phyloP scores from a whole-genome alignment of 2,329 filamentous ascomycete species.

The Aureobasidium zeae region DNA sequence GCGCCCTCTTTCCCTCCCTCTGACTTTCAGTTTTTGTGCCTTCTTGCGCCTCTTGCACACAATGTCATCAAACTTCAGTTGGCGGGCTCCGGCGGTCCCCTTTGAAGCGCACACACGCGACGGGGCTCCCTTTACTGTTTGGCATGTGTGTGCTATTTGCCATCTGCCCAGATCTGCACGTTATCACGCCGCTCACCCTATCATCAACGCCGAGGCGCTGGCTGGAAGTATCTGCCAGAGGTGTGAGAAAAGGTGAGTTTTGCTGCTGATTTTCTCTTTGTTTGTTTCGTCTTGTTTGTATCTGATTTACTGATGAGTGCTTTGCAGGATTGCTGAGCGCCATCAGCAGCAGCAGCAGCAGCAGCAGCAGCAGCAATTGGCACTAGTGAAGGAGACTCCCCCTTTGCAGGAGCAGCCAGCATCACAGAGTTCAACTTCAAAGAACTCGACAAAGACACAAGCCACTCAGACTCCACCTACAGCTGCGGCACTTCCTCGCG shows the following conservation, averaged over 20 bases:
- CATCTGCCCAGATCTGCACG: conserved; percentile 15
- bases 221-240: conserved; percentile 4
- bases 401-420: no score
- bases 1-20: background rate
- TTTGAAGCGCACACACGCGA: conserved; percentile 12
- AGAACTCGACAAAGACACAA: no score
- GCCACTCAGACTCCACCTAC: no score
- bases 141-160: conserved; percentile 15
- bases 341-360: no score
- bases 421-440: no score
- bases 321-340: no score
- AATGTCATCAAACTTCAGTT: conserved; percentile 9
- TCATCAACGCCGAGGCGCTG: background rate
- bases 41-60: background rate
- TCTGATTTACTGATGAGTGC: no score
- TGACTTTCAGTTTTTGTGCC: no score
- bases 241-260: background rate
- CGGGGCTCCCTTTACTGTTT: conserved; percentile 14
- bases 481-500: no score
- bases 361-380: no score
- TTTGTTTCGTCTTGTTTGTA: no score
- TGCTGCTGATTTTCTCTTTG: background rate
- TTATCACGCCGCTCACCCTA: conserved; percentile 14
- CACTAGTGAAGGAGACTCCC: no score
- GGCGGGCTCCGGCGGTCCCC: conserved; percentile 5